These are phyloP conservation scores for Fraxinus sp. DNA, from an alignment of 305 asterid species.

Conservation along the genomic window DNA sequence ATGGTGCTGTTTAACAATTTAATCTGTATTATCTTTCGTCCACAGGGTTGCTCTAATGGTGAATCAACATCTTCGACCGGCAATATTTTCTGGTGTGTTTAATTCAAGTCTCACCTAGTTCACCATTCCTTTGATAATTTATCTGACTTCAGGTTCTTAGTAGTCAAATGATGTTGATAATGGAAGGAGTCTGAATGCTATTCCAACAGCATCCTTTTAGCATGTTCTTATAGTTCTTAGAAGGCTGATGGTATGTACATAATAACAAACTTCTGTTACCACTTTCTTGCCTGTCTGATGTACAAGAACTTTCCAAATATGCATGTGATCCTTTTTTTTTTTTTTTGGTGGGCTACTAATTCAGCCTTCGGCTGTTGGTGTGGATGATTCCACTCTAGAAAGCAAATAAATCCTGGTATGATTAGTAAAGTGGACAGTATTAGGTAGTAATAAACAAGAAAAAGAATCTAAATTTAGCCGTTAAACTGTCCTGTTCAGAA, in stretches of 20 bases:
- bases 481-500: background rate
- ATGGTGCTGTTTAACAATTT: background rate
- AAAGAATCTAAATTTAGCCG: background rate
- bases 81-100: background rate
- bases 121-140: background rate
- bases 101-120: background rate
- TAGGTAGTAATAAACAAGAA: background rate
- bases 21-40: background rate
- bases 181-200: background rate
- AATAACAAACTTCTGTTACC: background rate
- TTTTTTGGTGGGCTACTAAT: background rate
- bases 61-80: background rate
- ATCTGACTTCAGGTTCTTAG: background rate
- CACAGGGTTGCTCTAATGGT: background rate
- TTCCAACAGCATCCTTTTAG: background rate
- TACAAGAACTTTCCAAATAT: background rate
- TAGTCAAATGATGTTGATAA: background rate
- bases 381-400: background rate
- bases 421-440: background rate
- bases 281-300: background rate
- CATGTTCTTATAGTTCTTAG: background rate
- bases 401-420: background rate
- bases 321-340: background rate
- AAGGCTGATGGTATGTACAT: constrained; percentile 3
- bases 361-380: background rate